Conservation (phyloP, 331 rosid species). For the Spiraea crenata region DNA sequence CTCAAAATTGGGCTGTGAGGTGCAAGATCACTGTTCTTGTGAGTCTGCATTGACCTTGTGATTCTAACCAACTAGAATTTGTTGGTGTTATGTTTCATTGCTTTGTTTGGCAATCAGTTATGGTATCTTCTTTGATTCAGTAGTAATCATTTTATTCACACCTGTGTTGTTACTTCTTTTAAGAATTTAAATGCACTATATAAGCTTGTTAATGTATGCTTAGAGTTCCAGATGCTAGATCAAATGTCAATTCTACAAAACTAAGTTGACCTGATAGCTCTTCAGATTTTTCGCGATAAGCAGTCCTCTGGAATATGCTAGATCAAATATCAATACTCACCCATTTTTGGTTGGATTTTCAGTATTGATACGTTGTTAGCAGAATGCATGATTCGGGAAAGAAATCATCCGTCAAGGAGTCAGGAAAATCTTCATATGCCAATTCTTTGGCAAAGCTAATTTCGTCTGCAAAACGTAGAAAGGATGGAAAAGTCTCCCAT, state of each 20-base stretch:
- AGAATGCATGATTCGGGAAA: slow-evolving; percentile 57
- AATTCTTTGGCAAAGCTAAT: slow-evolving; percentile 35
- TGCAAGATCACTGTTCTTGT: background rate
- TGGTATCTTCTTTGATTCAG: background rate
- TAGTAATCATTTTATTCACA: background rate
- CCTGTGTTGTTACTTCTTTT: background rate
- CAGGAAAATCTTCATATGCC: slow-evolving; percentile 40
- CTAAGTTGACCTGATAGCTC: background rate
- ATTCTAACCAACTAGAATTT: background rate
- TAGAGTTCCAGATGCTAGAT: background rate
- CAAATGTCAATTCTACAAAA: background rate
- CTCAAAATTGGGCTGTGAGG: background rate
- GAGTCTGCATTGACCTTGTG: background rate
- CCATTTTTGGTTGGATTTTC: slow-evolving; percentile 25
- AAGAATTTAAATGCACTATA: background rate
- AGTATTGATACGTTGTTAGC: slow-evolving; percentile 33
- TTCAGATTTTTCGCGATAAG: background rate
- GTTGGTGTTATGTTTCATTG: background rate
- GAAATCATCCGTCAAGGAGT: slow-evolving; percentile 39
- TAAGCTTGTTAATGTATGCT: background rate
- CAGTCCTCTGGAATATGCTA: too few species aligned
- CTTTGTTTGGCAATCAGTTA: background rate
- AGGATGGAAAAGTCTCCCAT: slow-evolving; percentile 34
- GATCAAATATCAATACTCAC: slow-evolving; percentile 1
- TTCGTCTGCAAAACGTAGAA: slow-evolving; percentile 34